Conservation (phyloP, 257 asterid species). For the Solanum pinnatisectum region DNA sequence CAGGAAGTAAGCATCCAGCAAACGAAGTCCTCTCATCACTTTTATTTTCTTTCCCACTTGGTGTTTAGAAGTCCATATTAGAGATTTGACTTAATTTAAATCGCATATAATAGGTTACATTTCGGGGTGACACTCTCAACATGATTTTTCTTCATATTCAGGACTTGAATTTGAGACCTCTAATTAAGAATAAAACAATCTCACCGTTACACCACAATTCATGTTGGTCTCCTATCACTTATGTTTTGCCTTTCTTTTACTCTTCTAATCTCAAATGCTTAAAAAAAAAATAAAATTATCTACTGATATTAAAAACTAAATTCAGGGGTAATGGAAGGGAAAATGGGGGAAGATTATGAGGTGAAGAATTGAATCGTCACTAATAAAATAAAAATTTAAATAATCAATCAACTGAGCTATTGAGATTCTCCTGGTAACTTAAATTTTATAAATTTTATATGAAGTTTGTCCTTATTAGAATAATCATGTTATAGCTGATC, state of each 20-base stretch:
- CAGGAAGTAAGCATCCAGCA: not conserved
- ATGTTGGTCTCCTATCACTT: not conserved
- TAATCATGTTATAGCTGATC: not conserved
- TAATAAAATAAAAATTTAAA: no score
- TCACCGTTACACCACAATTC: not conserved
- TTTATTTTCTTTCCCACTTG: no score
- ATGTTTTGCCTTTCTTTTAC: not conserved
- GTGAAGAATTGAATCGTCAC: no score
- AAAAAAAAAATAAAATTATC: not conserved
- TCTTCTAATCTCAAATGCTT: not conserved
- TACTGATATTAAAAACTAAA: not conserved
- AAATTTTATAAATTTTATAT: no score
- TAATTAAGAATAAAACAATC: no score
- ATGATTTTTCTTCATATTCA: no score
- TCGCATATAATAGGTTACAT: no score
- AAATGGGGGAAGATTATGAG: fast-evolving
- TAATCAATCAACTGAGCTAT: not conserved
- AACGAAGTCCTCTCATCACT: not conserved
- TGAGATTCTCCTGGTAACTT: no score
- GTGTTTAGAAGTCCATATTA: no score
- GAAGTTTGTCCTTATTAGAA: not conserved
- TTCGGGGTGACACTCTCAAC: fast-evolving
- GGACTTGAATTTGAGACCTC: fast-evolving
- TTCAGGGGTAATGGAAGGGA: fast-evolving
- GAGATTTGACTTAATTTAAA: no score